Evolutionary conservation across 2,329 filamentous ascomycete genomes (phyloP).

Genomic region (Westerdykella aurantiaca): DNA sequence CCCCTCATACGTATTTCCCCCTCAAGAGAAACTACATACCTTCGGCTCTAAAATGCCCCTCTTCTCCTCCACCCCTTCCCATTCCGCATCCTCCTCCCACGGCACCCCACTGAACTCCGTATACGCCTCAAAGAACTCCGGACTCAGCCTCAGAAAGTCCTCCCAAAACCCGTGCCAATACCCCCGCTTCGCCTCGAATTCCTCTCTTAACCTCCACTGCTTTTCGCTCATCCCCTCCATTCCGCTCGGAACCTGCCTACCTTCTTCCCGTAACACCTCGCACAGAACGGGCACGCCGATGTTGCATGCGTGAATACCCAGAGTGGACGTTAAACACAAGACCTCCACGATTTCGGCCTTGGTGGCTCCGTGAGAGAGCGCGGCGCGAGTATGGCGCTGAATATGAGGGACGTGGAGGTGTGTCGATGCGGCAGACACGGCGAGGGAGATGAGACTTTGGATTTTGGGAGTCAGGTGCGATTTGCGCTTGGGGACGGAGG

Average conservation of each 20-base stretch:
- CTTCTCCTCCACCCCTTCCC: slow-evolving; percentile 2
- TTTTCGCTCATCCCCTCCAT: slow-evolving; percentile 32
- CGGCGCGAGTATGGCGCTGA: slow-evolving; percentile 37
- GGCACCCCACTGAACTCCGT: slow-evolving; percentile 44
- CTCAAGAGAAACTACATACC: slow-evolving; percentile 14
- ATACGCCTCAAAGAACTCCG: slow-evolving; percentile 47
- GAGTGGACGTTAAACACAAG: slow-evolving; percentile 40
- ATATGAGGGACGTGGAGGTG: slow-evolving; percentile 44
- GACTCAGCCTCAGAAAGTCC: slow-evolving; percentile 41
- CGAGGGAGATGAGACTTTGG: slow-evolving; percentile 41
- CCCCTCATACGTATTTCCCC: neutral
- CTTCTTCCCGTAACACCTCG: slow-evolving; percentile 44
- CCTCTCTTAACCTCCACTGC: slow-evolving; percentile 36
- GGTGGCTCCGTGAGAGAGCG: slow-evolving; percentile 38
- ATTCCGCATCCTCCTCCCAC: slow-evolving; percentile 22
- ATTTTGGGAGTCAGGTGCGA: slow-evolving; percentile 38
- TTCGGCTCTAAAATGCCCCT: slow-evolving; percentile 41
- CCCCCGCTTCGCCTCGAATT: slow-evolving; percentile 43
- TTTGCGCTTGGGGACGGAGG: slow-evolving; percentile 25
- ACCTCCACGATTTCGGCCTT: slow-evolving; percentile 43
- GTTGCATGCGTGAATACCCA: slow-evolving; percentile 46
- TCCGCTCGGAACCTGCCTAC: slow-evolving; percentile 23
- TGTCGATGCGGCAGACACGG: slow-evolving; percentile 42
- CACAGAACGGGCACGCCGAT: slow-evolving; percentile 44
- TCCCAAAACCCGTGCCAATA: slow-evolving; percentile 47